A percentile compares a stretch with the other conserved stretches of the same genome.
Evolutionary conservation across 2,329 filamentous ascomycete genomes (phyloP).

Genomic region (Annulohypoxylon truncatum): DNA sequence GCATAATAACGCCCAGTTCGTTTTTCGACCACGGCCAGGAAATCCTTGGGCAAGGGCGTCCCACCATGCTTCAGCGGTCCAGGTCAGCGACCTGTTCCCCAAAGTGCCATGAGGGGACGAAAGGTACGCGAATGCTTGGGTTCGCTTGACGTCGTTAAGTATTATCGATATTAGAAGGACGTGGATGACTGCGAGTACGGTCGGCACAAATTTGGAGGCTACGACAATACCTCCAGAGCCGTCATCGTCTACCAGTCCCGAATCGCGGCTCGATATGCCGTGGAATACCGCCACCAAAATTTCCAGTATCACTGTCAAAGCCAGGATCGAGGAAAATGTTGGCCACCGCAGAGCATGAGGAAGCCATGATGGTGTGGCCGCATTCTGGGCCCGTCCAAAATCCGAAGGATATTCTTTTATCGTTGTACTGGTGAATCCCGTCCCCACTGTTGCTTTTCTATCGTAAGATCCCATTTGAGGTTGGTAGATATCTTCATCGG

Average conservation of each 20-base stretch:
- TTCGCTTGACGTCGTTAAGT: slow-evolving; percentile 36
- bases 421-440: not conserved
- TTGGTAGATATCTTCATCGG: slow-evolving; percentile 2
- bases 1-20: slow-evolving; percentile 24
- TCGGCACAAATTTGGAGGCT: slow-evolving; percentile 32
- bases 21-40: slow-evolving; percentile 17
- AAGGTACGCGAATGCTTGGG: slow-evolving; percentile 31
- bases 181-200: slow-evolving; percentile 28
- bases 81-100: slow-evolving; percentile 24
- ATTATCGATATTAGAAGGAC: slow-evolving; percentile 33
- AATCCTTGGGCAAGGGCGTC: slow-evolving; percentile 22
- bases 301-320: slow-evolving; percentile 21
- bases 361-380: slow-evolving; percentile 23
- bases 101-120: slow-evolving; percentile 26
- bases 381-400: not conserved
- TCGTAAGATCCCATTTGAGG: not conserved
- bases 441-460: not conserved
- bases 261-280: slow-evolving; percentile 27
- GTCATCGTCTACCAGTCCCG: slow-evolving; percentile 24
- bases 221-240: slow-evolving; percentile 24
- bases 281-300: slow-evolving; percentile 18
- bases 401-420: not conserved
- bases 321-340: slow-evolving; percentile 16
- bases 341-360: slow-evolving; percentile 34
- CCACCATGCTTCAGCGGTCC: slow-evolving; percentile 38